phyloP scores from a whole-genome alignment of 2,329 filamentous ascomycete genomes.

The Trichoderma sp. region DNA sequence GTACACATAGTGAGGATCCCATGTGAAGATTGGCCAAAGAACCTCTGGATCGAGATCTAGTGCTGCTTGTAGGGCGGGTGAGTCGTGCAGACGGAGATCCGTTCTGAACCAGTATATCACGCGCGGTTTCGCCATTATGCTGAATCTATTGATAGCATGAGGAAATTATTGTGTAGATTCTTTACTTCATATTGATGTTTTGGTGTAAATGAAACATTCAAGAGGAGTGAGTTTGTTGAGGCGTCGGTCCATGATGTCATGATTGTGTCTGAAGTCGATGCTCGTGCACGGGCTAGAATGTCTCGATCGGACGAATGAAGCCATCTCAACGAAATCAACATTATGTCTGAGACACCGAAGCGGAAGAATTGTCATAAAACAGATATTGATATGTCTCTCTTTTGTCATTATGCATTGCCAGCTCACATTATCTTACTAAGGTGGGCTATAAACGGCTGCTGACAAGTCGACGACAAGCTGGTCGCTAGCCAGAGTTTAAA shows the following conservation, averaged over 20 bases:
- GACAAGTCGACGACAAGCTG: neutral
- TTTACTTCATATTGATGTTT: neutral
- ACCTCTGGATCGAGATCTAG: slow-evolving; percentile 67
- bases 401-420: neutral
- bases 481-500: neutral
- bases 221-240: slow-evolving; percentile 3
- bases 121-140: slow-evolving; percentile 35
- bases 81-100: slow-evolving; percentile 76
- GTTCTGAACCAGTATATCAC: slow-evolving; percentile 81
- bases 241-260: slow-evolving; percentile 20
- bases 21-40: slow-evolving; percentile 76
- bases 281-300: neutral
- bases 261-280: neutral
- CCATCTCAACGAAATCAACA: neutral
- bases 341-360: neutral
- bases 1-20: slow-evolving; percentile 81
- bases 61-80: slow-evolving; percentile 70
- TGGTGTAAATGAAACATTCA: neutral
- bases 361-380: neutral
- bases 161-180: too few relatives aligned
- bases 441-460: neutral
- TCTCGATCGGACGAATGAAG: neutral
- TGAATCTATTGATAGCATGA: too few relatives aligned
- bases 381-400: neutral
- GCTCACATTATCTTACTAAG: neutral